Evolutionary conservation across 352 stramenopile species (phyloP), one percentile per base, ranked within the genome.

Genomic region (Blastocystis hominis): DNA sequence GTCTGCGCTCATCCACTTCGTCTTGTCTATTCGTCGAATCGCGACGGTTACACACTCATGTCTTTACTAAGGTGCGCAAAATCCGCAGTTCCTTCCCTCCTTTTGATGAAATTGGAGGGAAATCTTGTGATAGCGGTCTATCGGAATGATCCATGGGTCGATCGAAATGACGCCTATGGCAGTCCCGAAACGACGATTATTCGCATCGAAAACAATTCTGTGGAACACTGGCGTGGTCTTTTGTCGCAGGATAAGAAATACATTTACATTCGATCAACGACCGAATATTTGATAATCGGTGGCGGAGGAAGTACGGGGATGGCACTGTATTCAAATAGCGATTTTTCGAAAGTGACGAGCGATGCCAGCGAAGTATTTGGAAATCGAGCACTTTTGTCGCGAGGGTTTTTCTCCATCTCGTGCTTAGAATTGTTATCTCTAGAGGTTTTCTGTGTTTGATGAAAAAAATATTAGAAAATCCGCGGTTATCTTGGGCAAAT

Each of bases 221-320:
- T 61, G 5, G n/a, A 3, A 30, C 7, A 17, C 34, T 78, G 68
- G 68, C 38, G 38, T 2, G 68, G 64, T 2, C 10, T 24, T 3
- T 6, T 34, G 13, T 5, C 64, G 47, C 64, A 34, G 42, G 64
- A 75, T 9, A 42, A 42, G 42, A 17, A 75, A 2, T 78, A 42
- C n/a, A 44, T 78, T 15, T 78, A 78, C 36, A 78, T 78, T 38
- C 68, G 68, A 7, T 78, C 68, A 7, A 78, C 68, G 10, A 42
- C 56, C 24, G 68, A 78, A 20, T 61, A 17, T 7, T 20, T 78
- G 20, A 62, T 78, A 7, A 38, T 78, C 24, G 68, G 68, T 15
- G 68, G 5, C 34, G 68, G 68, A 78, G 68, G 68, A 56, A 56
- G 34, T 6, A 44, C 56, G 38, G 68, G 68, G 2, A 61, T 78